A percentile compares a stretch with the other conserved stretches of the same genome.
Conservation (phyloP, 306 rosid species). For the Pyrus communis region DNA sequence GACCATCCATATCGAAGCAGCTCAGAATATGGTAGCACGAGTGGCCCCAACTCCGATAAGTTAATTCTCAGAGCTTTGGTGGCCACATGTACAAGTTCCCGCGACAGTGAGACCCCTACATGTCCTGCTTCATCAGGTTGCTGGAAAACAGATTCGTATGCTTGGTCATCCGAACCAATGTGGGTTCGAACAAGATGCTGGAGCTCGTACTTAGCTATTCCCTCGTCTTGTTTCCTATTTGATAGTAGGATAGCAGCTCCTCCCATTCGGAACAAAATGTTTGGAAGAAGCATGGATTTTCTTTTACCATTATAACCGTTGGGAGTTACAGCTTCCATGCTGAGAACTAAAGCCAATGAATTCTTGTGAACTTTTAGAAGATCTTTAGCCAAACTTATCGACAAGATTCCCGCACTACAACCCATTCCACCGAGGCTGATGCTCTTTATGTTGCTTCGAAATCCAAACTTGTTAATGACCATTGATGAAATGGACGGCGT, state of each 20-base stretch:
- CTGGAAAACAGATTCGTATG: conserved; percentile 49
- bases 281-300: conserved; percentile 56
- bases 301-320: conserved; percentile 42
- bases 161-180: conserved; percentile 47
- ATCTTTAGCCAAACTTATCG: conserved; percentile 53
- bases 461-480: conserved; percentile 54
- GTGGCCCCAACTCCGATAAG: too few species aligned
- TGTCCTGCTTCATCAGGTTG: conserved; percentile 36
- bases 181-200: conserved; percentile 60
- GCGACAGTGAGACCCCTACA: conserved; percentile 51
- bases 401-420: conserved; percentile 65
- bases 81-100: conserved; percentile 15
- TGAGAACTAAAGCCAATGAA: conserved; percentile 53
- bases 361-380: conserved; percentile 49
- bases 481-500: conserved; percentile 64
- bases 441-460: conserved; percentile 55
- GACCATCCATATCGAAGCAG: background rate
- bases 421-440: conserved; percentile 66
- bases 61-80: too few species aligned
- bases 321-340: conserved; percentile 59
- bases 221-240: conserved; percentile 41
- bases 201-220: conserved; percentile 49
- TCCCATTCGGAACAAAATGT: conserved; percentile 60
- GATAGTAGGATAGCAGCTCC: conserved; percentile 65
- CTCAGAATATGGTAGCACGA: background rate